Evolutionary conservation across 164 flowering plant genomes (phyloP), one percentile per base, ranked within the genome.

Genomic region (Nymphaea colorata): DNA sequence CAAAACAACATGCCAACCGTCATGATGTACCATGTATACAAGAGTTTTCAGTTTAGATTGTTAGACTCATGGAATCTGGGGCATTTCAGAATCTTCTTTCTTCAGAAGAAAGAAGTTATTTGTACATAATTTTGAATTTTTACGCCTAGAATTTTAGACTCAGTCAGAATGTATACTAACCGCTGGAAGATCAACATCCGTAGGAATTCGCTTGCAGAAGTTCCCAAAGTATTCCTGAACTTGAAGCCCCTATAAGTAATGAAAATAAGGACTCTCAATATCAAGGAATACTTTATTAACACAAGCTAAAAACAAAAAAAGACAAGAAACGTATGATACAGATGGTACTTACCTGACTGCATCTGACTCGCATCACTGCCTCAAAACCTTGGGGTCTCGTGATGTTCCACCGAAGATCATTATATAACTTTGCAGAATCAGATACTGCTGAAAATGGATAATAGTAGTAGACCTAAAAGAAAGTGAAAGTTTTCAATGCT

Each of bases 361-460:
- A 88, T 79, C 99, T 82, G 25, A 92, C 96, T 70, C 99, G 95
- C 99, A 95, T 92, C 64, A 95, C 98, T 42, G 99, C 99, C 79
- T 95, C 99, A 84, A 87, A 88, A 59, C 99, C 99, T 81, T 95
- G 99, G 36, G 99, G 99, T 80, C 97, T 86, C 15, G 97, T 83
- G 43, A 95, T 72, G 76, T 95, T 95, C 99, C 99, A 95, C 80
- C 94, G 88, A 73, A 95, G 93, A 78, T 95, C 99, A 75, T 95
- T 95, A 81, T 86, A 88, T 65, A 95, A 94, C 83, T 92, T 95
- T 47, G 97, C 96, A 61, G 98, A 76, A 81, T 95, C 99, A 76
- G 93, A 77, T 65, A 85, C 69, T 63, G 91, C 96, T 61, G 99
- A 92, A 77, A 92, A 95, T 16, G 99, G 98, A 72, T 81, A 78